Evolutionary conservation across 2,329 filamentous ascomycete genomes (phyloP), one percentile per base, ranked within the genome.

Genomic region (Botrytis pseudocinerea): DNA sequence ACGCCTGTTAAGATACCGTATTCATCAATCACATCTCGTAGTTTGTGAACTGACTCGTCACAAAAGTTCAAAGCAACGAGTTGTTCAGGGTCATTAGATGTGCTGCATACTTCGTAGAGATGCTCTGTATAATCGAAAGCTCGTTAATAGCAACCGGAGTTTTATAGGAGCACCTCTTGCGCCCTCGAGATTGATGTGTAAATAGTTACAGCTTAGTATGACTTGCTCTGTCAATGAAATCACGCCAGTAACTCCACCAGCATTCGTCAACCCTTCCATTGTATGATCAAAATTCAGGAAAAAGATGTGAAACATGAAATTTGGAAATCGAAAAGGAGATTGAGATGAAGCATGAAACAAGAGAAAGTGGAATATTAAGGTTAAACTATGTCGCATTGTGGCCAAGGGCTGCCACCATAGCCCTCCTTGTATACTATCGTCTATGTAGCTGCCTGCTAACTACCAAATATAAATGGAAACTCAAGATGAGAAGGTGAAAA

Each of bases 161-260:
- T 62, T 57, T 4, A 22, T 25, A 4, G 42, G 57, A 22, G 69
- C 57, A n/a, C 44, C 42, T 46, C 25, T 51, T 48, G 57, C 42
- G 18, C 38, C 54, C 9, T 62, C 40, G 40, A 62, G 40, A 8
- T 51, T 28, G 25, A 14, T 42, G 7, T 54, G 54, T 16, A 70
- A 9, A 44, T 70, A 70, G 18, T 48, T 16, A 12, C 68, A 62
- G 68, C 68, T 40, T 42, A 62, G 57, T 9, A 20, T n/a, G n/a
- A 70, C 68, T 35, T 62, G 54, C 22, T 38, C 40, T 46, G 40
- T 12, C 8, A 70, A 57, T 32, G 48, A 42, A 22, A 70, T 12
- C 14, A 70, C 57, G 51, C 40, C n/a, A 10, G 51, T 70, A 4
- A 62, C 38, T 18, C 38, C 40, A 46, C 68, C 32, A 32, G 68